Evolutionary conservation across 352 stramenopile species (phyloP).

Genomic region (Pythium pyrilobum): DNA sequence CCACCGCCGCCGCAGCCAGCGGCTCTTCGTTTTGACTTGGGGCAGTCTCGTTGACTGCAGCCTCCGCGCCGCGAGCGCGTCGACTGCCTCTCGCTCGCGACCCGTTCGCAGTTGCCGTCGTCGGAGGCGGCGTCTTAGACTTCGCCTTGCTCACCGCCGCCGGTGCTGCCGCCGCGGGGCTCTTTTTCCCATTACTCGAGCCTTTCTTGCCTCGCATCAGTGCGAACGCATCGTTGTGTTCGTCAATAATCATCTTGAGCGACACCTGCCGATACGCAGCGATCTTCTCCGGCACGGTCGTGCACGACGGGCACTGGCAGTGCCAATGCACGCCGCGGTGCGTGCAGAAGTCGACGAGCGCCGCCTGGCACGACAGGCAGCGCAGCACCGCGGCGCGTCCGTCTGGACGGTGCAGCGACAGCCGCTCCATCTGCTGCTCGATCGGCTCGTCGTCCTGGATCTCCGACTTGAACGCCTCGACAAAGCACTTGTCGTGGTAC

Average conservation of each 20-base stretch:
- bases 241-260: conserved; percentile 16
- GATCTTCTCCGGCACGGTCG: conserved; percentile 2
- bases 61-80: neutral
- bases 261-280: conserved; percentile 9
- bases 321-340: conserved; percentile 7
- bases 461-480: neutral
- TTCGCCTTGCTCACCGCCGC: neutral
- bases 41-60: neutral
- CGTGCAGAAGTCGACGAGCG: conserved; percentile 14
- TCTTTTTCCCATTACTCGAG: neutral
- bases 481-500: conserved; percentile 20
- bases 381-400: conserved; percentile 3
- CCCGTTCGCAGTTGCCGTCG: neutral
- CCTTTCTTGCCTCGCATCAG: conserved; percentile 6
- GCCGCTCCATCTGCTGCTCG: conserved; percentile 6
- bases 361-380: conserved; percentile 12
- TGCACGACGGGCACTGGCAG: conserved; percentile 12
- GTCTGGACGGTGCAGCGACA: conserved; percentile 1
- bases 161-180: neutral
- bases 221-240: conserved; percentile 13
- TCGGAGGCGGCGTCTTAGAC: neutral
- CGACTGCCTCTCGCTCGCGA: neutral
- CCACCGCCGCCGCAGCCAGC: too few species aligned
- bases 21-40: neutral
- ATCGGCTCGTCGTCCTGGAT: conserved; percentile 2